Evolutionary conservation across 164 flowering plant genomes (phyloP).

Genomic region (Umbellularia californica): DNA sequence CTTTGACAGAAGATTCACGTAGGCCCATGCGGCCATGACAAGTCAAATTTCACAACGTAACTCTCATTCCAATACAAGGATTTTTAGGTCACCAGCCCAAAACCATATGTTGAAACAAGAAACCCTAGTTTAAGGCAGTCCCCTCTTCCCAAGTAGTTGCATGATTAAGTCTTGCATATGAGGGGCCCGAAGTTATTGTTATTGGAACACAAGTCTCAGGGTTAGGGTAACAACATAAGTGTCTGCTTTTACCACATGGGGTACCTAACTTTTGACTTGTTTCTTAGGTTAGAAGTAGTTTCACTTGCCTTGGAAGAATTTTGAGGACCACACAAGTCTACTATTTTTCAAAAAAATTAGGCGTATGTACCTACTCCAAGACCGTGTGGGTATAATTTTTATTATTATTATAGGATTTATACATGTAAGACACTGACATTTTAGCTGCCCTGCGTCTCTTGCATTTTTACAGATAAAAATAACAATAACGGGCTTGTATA

Average conservation of each 20-base stretch:
- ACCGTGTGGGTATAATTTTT: not conserved
- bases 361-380: conserved; percentile 1
- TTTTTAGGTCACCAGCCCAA: conserved; percentile 9
- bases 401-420: not conserved
- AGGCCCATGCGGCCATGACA: not conserved
- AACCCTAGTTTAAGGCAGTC: not conserved
- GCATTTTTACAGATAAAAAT: not conserved
- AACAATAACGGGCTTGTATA: no score
- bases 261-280: conserved; percentile 16
- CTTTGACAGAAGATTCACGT: conserved; percentile 3
- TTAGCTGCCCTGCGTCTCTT: conserved; percentile 8
- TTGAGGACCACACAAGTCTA: conserved; percentile 10
- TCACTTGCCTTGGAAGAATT: conserved; percentile 16
- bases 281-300: conserved; percentile 8
- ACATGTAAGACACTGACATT: conserved; percentile 5
- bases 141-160: not conserved
- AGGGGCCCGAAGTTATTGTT: not conserved
- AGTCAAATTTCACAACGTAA: not conserved
- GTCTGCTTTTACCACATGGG: conserved; percentile 1
- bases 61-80: not conserved
- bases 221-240: conserved; percentile 7
- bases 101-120: not conserved
- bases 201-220: not conserved
- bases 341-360: not conserved
- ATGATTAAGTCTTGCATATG: not conserved